Conservation (phyloP, 805 yeast genomes). For the Wickerhamiella occidentalis region DNA sequence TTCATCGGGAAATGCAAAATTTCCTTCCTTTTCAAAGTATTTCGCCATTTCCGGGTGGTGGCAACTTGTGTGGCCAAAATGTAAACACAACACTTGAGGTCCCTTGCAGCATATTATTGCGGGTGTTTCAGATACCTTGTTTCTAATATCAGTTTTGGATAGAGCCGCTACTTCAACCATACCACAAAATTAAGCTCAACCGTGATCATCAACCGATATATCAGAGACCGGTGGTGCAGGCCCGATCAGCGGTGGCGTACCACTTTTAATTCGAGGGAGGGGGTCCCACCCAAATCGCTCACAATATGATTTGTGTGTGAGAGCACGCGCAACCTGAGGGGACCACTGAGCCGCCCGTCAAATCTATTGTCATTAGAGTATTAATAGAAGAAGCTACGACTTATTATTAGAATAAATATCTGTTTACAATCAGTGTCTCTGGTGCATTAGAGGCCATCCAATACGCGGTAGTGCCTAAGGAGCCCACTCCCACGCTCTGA, state of each 20-base stretch:
- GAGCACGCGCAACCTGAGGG: too few relatives aligned
- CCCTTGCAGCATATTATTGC: neutral
- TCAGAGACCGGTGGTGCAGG: too few relatives aligned
- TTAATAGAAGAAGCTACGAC: constrained; percentile 2
- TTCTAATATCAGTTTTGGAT: neutral
- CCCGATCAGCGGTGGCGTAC: too few relatives aligned
- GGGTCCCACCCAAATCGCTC: too few relatives aligned
- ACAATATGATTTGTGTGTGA: too few relatives aligned
- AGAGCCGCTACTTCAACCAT: too few relatives aligned
- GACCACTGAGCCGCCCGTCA: too few relatives aligned
- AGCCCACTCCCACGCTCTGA: constrained; percentile 83
- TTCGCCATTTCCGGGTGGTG: constrained; percentile 6
- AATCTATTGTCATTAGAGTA: neutral
- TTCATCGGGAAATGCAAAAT: constrained; percentile 25
- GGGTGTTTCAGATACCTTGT: neutral
- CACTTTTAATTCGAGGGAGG: too few relatives aligned
- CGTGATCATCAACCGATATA: too few relatives aligned
- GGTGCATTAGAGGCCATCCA: neutral
- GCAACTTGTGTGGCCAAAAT: constrained; percentile 6
- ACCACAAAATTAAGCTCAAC: too few relatives aligned
- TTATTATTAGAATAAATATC: constrained; percentile 10
- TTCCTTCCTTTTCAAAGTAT: constrained; percentile 19
- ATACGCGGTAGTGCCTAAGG: neutral
- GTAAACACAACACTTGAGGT: constrained; percentile 1
- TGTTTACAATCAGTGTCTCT: neutral